A percentile compares a stretch with the other conserved stretches of the same genome.
Evolutionary conservation across 2,329 filamentous ascomycete species (phyloP).

Genomic region (Raffaelea deltoideospora): DNA sequence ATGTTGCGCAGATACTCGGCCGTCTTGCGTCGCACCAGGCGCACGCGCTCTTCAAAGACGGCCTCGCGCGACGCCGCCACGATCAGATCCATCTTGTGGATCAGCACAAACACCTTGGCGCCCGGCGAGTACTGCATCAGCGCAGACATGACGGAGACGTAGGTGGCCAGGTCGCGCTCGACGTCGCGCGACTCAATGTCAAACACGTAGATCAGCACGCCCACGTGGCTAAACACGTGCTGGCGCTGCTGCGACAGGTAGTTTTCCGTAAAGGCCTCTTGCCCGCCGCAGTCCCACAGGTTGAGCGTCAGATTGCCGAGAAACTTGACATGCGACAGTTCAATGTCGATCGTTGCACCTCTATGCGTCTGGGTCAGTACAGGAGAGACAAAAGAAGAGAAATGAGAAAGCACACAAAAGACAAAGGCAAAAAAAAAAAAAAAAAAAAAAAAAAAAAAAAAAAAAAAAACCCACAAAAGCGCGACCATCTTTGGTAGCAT

Average conservation of each 20-base stretch:
- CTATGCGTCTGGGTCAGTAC: conserved; percentile 17
- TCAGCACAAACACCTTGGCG: conserved; percentile 82
- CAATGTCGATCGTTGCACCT: conserved; percentile 94
- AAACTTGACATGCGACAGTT: conserved; percentile 97
- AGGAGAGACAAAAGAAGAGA: background rate
- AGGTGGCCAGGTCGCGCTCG: conserved; percentile 82
- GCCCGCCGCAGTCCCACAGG: conserved; percentile 96
- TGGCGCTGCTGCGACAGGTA: conserved; percentile 91
- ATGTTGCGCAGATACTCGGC: conserved; percentile 32
- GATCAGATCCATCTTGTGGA: conserved; percentile 98
- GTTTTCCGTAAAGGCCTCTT: conserved; percentile 98
- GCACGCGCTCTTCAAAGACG: conserved; percentile 72
- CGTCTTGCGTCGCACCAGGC: conserved; percentile 62
- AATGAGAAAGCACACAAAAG: background rate
- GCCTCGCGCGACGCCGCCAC: conserved; percentile 62
- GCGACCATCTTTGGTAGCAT: background rate
- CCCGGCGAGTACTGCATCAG: conserved; percentile 68
- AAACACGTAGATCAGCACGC: conserved; percentile 97
- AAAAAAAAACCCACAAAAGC: background rate
- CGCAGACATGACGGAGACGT: conserved; percentile 78
- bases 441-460: background rate
- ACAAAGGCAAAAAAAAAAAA: background rate
- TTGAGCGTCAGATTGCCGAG: conserved; percentile 95
- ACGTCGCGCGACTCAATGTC: conserved; percentile 95
- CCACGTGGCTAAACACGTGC: conserved; percentile 93